phyloP scores from a whole-genome alignment of 2,329 filamentous ascomycete genomes.

The Penicillium sp. region DNA sequence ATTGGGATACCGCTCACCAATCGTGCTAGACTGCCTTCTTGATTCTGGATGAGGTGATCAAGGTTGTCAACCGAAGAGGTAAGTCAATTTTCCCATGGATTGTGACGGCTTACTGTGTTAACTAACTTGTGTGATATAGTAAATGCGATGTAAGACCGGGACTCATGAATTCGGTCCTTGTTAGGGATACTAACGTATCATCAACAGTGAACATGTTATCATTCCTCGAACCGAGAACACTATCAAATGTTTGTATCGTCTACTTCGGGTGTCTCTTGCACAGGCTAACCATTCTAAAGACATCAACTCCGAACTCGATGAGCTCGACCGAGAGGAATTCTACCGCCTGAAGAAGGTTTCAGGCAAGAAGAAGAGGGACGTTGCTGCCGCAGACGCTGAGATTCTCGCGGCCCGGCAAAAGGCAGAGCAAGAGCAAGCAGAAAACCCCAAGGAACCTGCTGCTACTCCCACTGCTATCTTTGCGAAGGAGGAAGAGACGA shows the following conservation, averaged over 20 bases:
- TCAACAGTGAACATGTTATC: constrained; percentile 63
- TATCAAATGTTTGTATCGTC: constrained; percentile 72
- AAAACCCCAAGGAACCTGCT: constrained; percentile 40
- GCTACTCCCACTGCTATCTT: constrained; percentile 40
- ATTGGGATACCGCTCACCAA: constrained; percentile 13
- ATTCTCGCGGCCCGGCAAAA: constrained; percentile 58
- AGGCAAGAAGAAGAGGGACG: constrained; percentile 78
- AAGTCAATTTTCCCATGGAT: constrained; percentile 30
- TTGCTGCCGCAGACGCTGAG: constrained; percentile 69
- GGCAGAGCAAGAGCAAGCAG: constrained; percentile 56
- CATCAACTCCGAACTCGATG: constrained; percentile 97
- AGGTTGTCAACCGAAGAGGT: constrained; percentile 96
- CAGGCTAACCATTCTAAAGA: constrained; percentile 51
- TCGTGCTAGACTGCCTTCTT: constrained; percentile 79
- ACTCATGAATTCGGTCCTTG: neutral
- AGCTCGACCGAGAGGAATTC: constrained; percentile 96
- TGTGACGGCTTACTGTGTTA: neutral
- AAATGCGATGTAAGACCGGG: constrained; percentile 75
- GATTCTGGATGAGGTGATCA: constrained; percentile 97
- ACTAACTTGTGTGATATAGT: constrained; percentile 54
- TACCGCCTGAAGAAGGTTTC: constrained; percentile 96
- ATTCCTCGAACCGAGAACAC: constrained; percentile 98
- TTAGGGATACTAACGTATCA: constrained; percentile 16
- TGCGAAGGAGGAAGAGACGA: constrained; percentile 45
- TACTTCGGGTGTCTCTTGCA: neutral